A percentile compares a stretch with the other conserved stretches of the same genome.
Evolutionary conservation across 73 alveolate genomes (phyloP).

Genomic region (Effrenium voratum): DNA sequence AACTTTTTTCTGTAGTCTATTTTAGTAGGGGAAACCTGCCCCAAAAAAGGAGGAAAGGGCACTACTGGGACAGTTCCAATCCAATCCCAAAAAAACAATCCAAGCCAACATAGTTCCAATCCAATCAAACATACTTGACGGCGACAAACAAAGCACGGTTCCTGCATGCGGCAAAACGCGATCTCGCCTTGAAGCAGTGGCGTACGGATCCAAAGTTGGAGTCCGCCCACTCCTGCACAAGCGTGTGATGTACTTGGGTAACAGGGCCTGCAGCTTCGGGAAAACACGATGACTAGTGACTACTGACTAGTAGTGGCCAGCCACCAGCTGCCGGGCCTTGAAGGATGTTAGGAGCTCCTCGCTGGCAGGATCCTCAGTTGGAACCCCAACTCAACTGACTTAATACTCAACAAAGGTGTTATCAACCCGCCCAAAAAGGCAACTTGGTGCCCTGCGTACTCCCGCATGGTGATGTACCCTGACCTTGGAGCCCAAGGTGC

Average conservation of each 20-base stretch:
- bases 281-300: too few species aligned
- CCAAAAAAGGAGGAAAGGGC: too few species aligned
- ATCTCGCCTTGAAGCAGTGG: constrained; percentile 78
- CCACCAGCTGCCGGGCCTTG: constrained; percentile 17
- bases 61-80: too few species aligned
- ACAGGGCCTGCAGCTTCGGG: too few species aligned
- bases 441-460: constrained; percentile 18
- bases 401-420: neutral
- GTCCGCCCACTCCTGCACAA: constrained; percentile 74
- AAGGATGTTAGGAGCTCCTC: constrained; percentile 88
- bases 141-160: too few species aligned
- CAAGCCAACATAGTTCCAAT: too few species aligned
- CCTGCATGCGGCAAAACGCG: too few species aligned
- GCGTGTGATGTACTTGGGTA: neutral
- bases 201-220: constrained; percentile 85
- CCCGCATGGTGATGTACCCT: constrained; percentile 83
- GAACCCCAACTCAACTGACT: too few species aligned
- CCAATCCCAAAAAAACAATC: too few species aligned
- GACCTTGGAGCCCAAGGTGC: constrained; percentile 18
- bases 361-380: constrained; percentile 63
- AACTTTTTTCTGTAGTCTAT: too few species aligned
- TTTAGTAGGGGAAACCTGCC: too few species aligned
- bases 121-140: too few species aligned
- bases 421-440: neutral
- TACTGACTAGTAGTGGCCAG: neutral